Evolutionary conservation across 805 yeast genomes (phyloP), one percentile per base, ranked within the genome.

Genomic region (Metschnikowia bowlesiae): DNA sequence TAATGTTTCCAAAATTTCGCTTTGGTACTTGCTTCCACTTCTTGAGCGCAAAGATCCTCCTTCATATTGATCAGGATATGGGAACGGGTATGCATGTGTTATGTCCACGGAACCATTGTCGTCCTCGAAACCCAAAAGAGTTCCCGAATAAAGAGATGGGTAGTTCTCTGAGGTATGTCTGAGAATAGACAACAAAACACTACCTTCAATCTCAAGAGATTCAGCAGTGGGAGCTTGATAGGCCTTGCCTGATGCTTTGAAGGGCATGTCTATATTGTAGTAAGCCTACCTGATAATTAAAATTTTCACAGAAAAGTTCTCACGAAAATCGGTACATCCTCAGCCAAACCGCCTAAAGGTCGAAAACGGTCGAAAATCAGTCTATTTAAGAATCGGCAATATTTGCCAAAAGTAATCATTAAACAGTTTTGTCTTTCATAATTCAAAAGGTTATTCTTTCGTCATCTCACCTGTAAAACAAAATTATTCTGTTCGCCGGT

Each of bases 71-170:
- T 84, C 89, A 35, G 74, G 75, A 65, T 69, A 74, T 49, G 95
- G 92, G 70, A 80, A 84, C 46, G 87, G 84, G 69, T 81, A 87
- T 22, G 83, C 73, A 58, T 84, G 85, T 10, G 89, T 74, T 49
- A 80, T 66, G 56, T 71, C 76, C 34, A 79, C 72, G 10, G 72
- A 67, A 39, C 78, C 79, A 33, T 65, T 72, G 49, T 78, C 80
- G 50, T 79, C 80, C 62, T 84, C 89, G 52, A 84, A 73, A n/a
- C 96, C 96, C 50, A 83, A 80, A 48, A 88, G 73, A 36, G 89
- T 83, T 18, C 96, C 96, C 30, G 84, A 74, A 52, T 78, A 84
- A 29, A 81, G 70, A 38, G 81, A 73, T 39, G 90, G 87, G 61
- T 73, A 76, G 58, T 78, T 69, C 49, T 83, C 86, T 18, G 87